These are phyloP conservation scores for Suillus decipiens DNA, from an alignment of 768 basidiomycete genomes.

Conservation along the genomic window DNA sequence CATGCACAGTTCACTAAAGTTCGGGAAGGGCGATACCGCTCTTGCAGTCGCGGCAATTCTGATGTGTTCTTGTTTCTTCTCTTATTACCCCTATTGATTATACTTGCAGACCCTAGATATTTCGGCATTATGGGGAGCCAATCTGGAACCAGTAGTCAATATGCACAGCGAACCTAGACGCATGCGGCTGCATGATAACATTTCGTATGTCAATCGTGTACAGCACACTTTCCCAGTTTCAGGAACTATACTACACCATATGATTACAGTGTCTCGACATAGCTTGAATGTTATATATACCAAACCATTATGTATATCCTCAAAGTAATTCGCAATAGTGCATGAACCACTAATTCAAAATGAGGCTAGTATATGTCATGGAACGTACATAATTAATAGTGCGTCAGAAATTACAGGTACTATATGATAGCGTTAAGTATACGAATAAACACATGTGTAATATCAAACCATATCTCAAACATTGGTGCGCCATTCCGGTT, in stretches of 20 bases:
- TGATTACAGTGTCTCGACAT: neutral
- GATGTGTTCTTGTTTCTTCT: slow-evolving; percentile 26
- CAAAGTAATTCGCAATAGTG: neutral
- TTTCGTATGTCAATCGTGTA: neutral
- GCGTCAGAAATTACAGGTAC: neutral
- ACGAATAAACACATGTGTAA: neutral
- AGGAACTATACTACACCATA: neutral
- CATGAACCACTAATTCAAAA: neutral
- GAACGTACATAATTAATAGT: neutral
- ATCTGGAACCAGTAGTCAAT: slow-evolving; percentile 53
- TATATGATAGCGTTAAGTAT: neutral
- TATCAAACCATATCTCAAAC: neutral
- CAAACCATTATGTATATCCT: slow-evolving; percentile 8
- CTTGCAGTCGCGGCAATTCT: slow-evolving; percentile 58
- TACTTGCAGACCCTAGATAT: slow-evolving; percentile 39
- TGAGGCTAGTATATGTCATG: neutral
- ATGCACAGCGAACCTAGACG: slow-evolving; percentile 26
- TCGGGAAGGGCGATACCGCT: slow-evolving; percentile 69
- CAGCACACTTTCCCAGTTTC: neutral
- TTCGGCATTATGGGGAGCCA: slow-evolving; percentile 47
- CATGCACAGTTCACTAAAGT: slow-evolving; percentile 66
- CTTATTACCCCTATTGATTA: slow-evolving; percentile 10
- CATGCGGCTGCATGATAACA: neutral
- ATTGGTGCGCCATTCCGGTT: neutral
- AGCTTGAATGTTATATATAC: neutral